A percentile compares a stretch with the other conserved stretches of the same genome.
These are phyloP conservation scores for Yamadazyma tumulicola DNA, from an alignment of 805 yeast genomes.

Conservation along the genomic window DNA sequence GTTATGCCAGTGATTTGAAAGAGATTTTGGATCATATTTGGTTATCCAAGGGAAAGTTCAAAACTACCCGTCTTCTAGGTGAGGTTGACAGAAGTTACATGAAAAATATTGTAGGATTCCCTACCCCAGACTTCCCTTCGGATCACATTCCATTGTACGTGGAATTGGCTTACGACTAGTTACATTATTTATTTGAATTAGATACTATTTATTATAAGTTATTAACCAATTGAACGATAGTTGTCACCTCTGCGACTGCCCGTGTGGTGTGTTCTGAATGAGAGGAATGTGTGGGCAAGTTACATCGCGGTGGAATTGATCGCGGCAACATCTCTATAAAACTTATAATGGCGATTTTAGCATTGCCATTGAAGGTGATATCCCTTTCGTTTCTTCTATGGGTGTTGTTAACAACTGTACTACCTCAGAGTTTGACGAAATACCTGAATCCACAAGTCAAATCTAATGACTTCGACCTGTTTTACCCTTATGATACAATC, in stretches of 20 bases:
- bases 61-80: slow-evolving; percentile 82
- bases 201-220: too few relatives aligned
- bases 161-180: slow-evolving; percentile 2
- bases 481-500: slow-evolving; percentile 36
- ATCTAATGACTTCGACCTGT: slow-evolving; percentile 18
- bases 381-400: slow-evolving; percentile 28
- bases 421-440: slow-evolving; percentile 35
- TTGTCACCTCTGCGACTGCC: too few relatives aligned
- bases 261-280: too few relatives aligned
- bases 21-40: slow-evolving; percentile 92
- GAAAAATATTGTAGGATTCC: slow-evolving; percentile 78
- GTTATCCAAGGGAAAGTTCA: slow-evolving; percentile 80
- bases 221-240: too few relatives aligned
- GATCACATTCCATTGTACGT: slow-evolving; percentile 75
- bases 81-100: slow-evolving; percentile 74
- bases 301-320: too few relatives aligned
- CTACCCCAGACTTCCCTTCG: slow-evolving; percentile 89
- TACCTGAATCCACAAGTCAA: slow-evolving; percentile 27
- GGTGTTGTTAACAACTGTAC: slow-evolving; percentile 35
- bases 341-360: too few relatives aligned
- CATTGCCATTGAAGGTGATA: slow-evolving; percentile 5
- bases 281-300: too few relatives aligned
- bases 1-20: slow-evolving; percentile 87
- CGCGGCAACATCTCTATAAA: too few relatives aligned
- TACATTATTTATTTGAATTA: background rate